phyloP scores from a whole-genome alignment of 2,329 filamentous ascomycete genomes.

The Fusarium nematophilum region DNA sequence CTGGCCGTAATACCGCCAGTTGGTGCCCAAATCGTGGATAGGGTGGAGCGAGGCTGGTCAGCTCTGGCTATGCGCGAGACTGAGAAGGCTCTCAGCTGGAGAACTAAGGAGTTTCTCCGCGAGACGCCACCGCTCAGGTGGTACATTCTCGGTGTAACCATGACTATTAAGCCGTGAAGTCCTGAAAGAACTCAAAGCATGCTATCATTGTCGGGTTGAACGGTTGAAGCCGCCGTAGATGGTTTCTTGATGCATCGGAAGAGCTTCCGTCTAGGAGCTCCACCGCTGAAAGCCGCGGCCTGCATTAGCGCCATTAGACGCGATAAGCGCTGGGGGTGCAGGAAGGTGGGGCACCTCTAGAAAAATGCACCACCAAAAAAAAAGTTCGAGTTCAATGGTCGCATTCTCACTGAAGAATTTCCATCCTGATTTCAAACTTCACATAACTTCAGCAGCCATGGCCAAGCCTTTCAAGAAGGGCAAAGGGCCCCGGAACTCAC shows the following conservation, averaged over 20 bases:
- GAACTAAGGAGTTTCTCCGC: slow-evolving; percentile 10
- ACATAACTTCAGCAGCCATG: slow-evolving; percentile 39
- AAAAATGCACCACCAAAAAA: slow-evolving; percentile 39
- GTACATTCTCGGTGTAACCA: slow-evolving; percentile 29
- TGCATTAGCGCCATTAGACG: slow-evolving; percentile 26
- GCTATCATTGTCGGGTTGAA: background rate
- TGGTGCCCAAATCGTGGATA: slow-evolving; percentile 84
- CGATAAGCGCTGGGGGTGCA: slow-evolving; percentile 31
- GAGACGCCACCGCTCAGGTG: slow-evolving; percentile 17
- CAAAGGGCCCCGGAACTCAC: slow-evolving; percentile 44
- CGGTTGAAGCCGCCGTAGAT: background rate
- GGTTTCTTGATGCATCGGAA: slow-evolving; percentile 15
- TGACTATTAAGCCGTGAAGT: slow-evolving; percentile 5
- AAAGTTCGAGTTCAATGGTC: slow-evolving; percentile 38
- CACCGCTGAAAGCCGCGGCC: background rate
- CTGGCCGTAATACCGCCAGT: slow-evolving; percentile 74
- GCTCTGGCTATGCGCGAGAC: slow-evolving; percentile 49
- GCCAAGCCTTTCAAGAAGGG: slow-evolving; percentile 53
- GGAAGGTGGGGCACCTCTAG: slow-evolving; percentile 17
- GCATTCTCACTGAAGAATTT: slow-evolving; percentile 32
- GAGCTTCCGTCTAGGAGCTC: slow-evolving; percentile 15
- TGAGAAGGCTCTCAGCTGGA: slow-evolving; percentile 39
- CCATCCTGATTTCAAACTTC: slow-evolving; percentile 27
- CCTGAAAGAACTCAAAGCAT: background rate
- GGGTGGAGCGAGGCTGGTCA: slow-evolving; percentile 45